phyloP scores from a whole-genome alignment of 257 asterid genomes.

The Solanum okadae region DNA sequence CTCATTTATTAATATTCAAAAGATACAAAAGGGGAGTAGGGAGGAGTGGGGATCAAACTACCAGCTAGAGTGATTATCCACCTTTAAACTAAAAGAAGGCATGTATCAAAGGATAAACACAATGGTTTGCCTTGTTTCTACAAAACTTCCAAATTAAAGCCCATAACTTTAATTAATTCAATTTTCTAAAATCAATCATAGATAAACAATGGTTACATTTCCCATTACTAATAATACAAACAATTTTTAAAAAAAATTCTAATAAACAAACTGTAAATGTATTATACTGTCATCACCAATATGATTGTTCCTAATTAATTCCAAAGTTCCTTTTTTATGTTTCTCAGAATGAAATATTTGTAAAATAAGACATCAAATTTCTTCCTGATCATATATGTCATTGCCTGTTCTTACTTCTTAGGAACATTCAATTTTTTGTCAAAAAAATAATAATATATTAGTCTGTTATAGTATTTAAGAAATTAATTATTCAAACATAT shows the following conservation, averaged over 20 bases:
- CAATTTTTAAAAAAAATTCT: too few relatives aligned
- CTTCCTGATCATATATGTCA: neutral
- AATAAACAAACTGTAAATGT: too few relatives aligned
- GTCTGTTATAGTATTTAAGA: neutral
- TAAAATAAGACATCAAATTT: neutral
- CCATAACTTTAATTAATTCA: neutral
- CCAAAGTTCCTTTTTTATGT: neutral
- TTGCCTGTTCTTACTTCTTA: neutral
- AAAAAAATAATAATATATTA: neutral
- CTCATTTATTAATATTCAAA: too few relatives aligned
- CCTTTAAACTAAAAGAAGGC: too few relatives aligned
- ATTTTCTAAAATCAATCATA: neutral
- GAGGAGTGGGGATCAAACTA: too few relatives aligned
- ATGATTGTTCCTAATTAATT: neutral
- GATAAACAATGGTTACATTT: neutral
- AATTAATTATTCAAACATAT: neutral
- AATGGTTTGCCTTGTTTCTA: neutral
- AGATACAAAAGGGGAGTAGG: too few relatives aligned
- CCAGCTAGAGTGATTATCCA: too few relatives aligned
- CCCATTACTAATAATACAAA: neutral
- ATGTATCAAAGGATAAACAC: neutral
- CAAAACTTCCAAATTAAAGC: neutral
- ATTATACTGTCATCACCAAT: neutral
- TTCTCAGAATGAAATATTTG: neutral
- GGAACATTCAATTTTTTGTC: neutral